A percentile compares a stretch with the other conserved stretches of the same genome.
Conservation (phyloP, 2,329 filamentous ascomycete genomes). For the Periconia sp. region DNA sequence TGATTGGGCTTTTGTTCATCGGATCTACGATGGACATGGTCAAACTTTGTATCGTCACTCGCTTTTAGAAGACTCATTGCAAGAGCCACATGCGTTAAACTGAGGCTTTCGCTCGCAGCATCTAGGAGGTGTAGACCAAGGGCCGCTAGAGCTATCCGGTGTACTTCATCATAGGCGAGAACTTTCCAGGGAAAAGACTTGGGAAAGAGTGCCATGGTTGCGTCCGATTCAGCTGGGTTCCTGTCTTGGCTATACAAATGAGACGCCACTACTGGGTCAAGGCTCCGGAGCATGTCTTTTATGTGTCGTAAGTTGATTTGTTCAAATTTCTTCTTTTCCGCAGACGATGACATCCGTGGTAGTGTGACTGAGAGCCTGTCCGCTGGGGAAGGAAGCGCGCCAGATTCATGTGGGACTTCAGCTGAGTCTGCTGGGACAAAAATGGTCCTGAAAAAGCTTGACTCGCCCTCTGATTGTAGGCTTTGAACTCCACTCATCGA, state of each 20-base stretch:
- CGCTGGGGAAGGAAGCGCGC: too few species aligned
- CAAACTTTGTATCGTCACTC: constrained; percentile 57
- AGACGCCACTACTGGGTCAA: constrained; percentile 44
- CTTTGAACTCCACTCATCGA: constrained; percentile 53
- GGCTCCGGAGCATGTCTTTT: constrained; percentile 63
- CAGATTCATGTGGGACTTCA: constrained; percentile 14
- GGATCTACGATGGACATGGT: constrained; percentile 28
- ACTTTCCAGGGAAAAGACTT: constrained; percentile 52
- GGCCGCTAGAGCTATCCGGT: constrained; percentile 62
- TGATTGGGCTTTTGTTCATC: constrained; percentile 12
- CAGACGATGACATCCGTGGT: neutral
- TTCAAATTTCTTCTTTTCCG: constrained; percentile 31
- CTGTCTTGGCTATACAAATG: constrained; percentile 31
- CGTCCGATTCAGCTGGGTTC: constrained; percentile 19
- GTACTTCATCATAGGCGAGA: constrained; percentile 66
- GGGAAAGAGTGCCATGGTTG: constrained; percentile 29
- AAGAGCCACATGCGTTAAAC: constrained; percentile 48
- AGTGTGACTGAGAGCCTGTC: neutral
- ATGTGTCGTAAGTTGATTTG: constrained; percentile 71
- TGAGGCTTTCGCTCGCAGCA: constrained; percentile 31
- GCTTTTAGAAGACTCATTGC: constrained; percentile 51
- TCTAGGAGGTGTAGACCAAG: constrained; percentile 51
- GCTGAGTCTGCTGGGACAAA: constrained; percentile 32
- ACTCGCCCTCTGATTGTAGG: constrained; percentile 51
- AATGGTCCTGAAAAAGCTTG: constrained; percentile 42